phyloP scores from a whole-genome alignment of 208 protist species.

The Acanthamoeba triangularis region DNA sequence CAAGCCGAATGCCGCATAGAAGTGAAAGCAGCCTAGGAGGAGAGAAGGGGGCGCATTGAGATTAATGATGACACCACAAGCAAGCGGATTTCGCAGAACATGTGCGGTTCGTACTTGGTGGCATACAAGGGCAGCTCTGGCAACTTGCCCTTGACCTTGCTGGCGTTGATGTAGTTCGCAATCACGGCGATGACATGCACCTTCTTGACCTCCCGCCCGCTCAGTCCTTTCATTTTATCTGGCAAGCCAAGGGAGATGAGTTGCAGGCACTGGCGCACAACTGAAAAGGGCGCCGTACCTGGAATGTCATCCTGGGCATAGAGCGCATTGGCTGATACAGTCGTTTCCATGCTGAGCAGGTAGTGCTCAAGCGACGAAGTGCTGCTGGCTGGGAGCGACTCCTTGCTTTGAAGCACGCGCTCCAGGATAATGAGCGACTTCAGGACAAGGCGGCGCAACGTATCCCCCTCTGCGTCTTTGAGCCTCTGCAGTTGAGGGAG shows the following conservation, averaged over 20 bases:
- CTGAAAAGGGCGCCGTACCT: background rate
- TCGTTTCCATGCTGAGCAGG: background rate
- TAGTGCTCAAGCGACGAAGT: constrained; percentile 38
- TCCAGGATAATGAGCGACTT: constrained; percentile 40
- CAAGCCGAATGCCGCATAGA: constrained; percentile 12
- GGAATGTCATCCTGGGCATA: background rate
- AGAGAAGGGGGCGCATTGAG: background rate
- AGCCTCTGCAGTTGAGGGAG: background rate
- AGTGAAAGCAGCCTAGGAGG: background rate
- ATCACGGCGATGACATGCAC: background rate
- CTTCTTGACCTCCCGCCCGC: background rate
- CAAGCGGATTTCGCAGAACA: background rate
- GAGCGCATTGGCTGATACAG: background rate
- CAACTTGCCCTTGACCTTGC: background rate
- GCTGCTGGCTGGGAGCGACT: background rate
- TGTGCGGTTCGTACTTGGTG: background rate
- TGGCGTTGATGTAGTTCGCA: background rate
- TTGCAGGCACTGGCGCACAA: no score
- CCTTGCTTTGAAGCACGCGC: constrained; percentile 43
- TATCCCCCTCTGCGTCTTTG: background rate
- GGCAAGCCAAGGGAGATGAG: no score
- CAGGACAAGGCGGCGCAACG: background rate
- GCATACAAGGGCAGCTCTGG: background rate
- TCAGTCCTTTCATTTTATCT: background rate
- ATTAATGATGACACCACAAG: background rate